Evolutionary conservation across 495 filamentous ascomycete species (phyloP).

Genomic region (Amorphotheca resinae): DNA sequence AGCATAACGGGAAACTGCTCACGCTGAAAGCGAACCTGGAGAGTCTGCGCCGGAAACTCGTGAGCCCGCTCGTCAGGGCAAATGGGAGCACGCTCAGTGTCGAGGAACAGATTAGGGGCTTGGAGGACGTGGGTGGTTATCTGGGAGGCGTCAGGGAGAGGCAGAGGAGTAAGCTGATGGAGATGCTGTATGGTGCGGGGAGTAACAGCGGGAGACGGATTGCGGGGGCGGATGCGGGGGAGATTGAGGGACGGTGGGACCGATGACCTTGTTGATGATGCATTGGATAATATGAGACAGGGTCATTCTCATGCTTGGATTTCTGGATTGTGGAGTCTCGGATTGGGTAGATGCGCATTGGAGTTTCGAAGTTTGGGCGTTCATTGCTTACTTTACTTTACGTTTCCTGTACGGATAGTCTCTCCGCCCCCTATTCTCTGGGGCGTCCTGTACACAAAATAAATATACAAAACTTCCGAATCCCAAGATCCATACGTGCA

Average conservation of each 20-base stretch:
- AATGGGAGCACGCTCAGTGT: constrained; percentile 54
- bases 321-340: too few species aligned
- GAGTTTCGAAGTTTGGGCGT: too few species aligned
- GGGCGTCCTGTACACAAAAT: too few species aligned
- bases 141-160: constrained; percentile 56
- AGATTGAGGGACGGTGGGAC: constrained; percentile 13
- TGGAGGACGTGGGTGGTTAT: constrained; percentile 67
- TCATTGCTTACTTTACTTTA: too few species aligned
- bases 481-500: too few species aligned
- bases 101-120: constrained; percentile 70
- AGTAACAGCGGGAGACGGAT: constrained; percentile 18
- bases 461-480: too few species aligned
- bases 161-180: constrained; percentile 75
- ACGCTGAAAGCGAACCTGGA: constrained; percentile 74
- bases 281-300: too few species aligned
- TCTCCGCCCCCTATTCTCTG: too few species aligned
- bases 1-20: constrained; percentile 68
- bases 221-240: not conserved
- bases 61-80: constrained; percentile 65
- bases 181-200: constrained; percentile 59
- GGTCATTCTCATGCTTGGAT: too few species aligned
- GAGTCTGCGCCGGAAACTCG: constrained; percentile 59
- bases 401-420: too few species aligned
- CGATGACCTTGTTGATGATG: constrained; percentile 1
- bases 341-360: too few species aligned